Base-by-base conservation (phyloP, 306 rosid genomes). In the Fragaria iinumae region DNA sequence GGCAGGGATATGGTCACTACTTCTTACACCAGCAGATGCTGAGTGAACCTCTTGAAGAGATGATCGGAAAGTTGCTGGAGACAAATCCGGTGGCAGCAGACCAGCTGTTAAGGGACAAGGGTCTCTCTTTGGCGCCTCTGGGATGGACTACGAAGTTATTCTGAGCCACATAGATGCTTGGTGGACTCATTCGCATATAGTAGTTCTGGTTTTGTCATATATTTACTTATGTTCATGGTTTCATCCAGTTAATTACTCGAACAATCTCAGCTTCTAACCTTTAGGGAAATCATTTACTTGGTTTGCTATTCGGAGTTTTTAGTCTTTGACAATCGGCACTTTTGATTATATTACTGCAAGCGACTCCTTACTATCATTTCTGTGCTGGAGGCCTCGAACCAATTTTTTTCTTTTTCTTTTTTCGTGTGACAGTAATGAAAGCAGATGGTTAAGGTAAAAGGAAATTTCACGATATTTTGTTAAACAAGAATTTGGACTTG, bases 1-100 rank as follows among this genome's bases (percentile, higher is more conserved):
- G 47, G 25, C 87, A 93, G 98, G 98, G 97, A 65, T 91, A 87
- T 52, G 98, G 98, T 2, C 98, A 93, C 79, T 93, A 90, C 79
- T 84, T 82, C 41, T 79, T 79, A 81, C 76, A 77, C 72, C 87
- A 87, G 57, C 85, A 87, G 79, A 79, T 84, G 87, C 78, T 82
- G 68, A 84, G 81, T 69, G 98, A 93, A 80, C 96, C 98, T 45
- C 88, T 93, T 18, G 98, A 91, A 78, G 98, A 93, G 91, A 89
- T 93, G 90, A 73, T 90, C 74, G 97, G 93, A 62, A 93, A 91
- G 77, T 79, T 91, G 77, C 84, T 91, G 69, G 97, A 89, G 86
- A 89, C 75, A 76, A 75, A 93, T 72, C 84, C 94, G 52, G 74
- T 69, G 49, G 91, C 85, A 41, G 93, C 93, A 11, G 81, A 75